phyloP scores from a whole-genome alignment of 345 rosid species.

The Moringa oleifera region DNA sequence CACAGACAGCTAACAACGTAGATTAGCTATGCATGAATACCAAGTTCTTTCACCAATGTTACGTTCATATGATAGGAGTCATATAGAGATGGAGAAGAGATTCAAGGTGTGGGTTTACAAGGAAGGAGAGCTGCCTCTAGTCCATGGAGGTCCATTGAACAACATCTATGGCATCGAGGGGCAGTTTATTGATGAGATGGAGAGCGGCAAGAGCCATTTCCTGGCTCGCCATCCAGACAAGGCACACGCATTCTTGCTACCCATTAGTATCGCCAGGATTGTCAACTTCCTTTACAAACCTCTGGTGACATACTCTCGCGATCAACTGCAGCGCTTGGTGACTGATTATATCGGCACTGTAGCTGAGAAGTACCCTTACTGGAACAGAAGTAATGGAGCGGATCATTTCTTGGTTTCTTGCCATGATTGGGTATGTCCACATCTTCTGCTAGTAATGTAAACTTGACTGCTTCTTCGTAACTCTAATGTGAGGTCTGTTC shows the following conservation, averaged over 20 bases:
- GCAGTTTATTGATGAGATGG: constrained; percentile 56
- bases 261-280: constrained; percentile 39
- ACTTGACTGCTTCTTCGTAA: no score
- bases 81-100: constrained; percentile 52
- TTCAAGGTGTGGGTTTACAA: constrained; percentile 51
- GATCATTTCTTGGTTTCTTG: constrained; percentile 65
- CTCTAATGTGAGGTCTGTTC: background rate
- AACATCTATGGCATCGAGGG: constrained; percentile 54
- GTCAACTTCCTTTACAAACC: constrained; percentile 30
- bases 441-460: no score
- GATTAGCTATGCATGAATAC: no score
- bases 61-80: no score
- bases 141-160: constrained; percentile 45
- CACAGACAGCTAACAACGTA: no score
- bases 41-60: no score
- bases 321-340: constrained; percentile 26
- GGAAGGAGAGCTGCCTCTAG: constrained; percentile 53
- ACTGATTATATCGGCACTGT: constrained; percentile 36
- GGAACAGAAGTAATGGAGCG: constrained; percentile 59
- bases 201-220: constrained; percentile 26
- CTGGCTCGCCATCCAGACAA: constrained; percentile 42
- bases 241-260: constrained; percentile 50
- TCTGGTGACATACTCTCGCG: constrained; percentile 28
- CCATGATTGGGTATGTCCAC: constrained; percentile 71
- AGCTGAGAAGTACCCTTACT: constrained; percentile 37